Evolutionary conservation across 495 filamentous ascomycete genomes (phyloP).

Genomic region (Clohesyomyces aquaticus): DNA sequence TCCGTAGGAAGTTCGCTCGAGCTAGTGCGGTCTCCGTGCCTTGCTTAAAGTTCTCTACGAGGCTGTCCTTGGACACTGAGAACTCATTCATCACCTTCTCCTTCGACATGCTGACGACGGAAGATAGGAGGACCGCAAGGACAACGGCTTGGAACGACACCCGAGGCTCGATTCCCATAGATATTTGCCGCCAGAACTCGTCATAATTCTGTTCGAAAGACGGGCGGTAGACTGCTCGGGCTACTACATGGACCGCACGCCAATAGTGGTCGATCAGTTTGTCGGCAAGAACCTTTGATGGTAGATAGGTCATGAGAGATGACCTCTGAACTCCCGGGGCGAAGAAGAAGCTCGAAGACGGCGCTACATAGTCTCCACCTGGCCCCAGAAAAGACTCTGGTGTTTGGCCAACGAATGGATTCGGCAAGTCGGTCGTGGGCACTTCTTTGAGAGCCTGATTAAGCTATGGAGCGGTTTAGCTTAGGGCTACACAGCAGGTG

Average conservation of each 20-base stretch:
- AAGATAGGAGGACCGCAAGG: conserved; percentile 69
- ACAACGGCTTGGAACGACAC: conserved; percentile 68
- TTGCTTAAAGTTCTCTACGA: conserved; percentile 63
- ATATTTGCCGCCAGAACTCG: conserved; percentile 64
- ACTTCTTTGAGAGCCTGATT: conserved; percentile 30
- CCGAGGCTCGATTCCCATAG: conserved; percentile 58
- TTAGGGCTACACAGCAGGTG: background rate
- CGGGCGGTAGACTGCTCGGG: conserved; percentile 64
- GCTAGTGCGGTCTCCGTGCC: conserved; percentile 66
- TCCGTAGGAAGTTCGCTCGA: conserved; percentile 69
- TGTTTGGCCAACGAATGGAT: conserved; percentile 14
- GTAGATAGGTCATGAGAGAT: conserved; percentile 61
- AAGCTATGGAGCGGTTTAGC: conserved; percentile 13
- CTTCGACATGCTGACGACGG: conserved; percentile 65
- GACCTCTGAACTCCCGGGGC: conserved; percentile 54
- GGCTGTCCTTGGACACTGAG: conserved; percentile 54
- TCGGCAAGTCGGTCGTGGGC: conserved; percentile 10
- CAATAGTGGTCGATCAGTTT: conserved; percentile 67
- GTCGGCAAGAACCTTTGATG: conserved; percentile 55
- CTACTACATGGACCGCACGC: conserved; percentile 66
- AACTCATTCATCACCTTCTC: conserved; percentile 54
- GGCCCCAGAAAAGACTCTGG: conserved; percentile 41
- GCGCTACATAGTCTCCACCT: conserved; percentile 47
- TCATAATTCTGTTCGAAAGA: conserved; percentile 66
- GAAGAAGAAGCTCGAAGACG: conserved; percentile 69